Percentiles rank a stretch among this genome's conserved stretches.
phyloP scores from a whole-genome alignment of 2,329 filamentous ascomycete species.

The Xylaria sp. region DNA sequence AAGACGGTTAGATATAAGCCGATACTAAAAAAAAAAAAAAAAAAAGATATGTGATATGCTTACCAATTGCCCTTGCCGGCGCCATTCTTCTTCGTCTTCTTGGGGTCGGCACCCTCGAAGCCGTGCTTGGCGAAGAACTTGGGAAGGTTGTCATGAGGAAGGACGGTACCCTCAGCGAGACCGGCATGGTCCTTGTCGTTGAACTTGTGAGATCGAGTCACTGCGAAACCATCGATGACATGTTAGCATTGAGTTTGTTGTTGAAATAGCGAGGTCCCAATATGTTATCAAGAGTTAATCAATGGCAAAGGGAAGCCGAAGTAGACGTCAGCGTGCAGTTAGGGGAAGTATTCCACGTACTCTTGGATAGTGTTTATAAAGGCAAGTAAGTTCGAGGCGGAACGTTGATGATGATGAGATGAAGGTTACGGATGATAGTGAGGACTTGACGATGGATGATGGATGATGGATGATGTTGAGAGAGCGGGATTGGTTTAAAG shows the following conservation, averaged over 20 bases:
- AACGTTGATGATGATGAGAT: constrained; percentile 14
- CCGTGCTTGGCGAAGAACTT: constrained; percentile 94
- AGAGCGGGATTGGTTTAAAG: neutral
- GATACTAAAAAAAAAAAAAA: neutral
- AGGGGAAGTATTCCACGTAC: constrained; percentile 21
- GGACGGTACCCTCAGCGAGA: constrained; percentile 77
- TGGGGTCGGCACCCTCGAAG: constrained; percentile 82
- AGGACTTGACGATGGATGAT: constrained; percentile 17
- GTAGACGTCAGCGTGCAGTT: neutral
- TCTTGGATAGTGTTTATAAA: constrained; percentile 20
- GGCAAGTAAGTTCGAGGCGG: neutral
- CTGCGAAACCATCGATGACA: constrained; percentile 57
- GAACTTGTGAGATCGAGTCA: constrained; percentile 98
- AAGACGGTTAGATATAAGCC: constrained; percentile 10
- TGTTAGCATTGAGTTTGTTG: constrained; percentile 19
- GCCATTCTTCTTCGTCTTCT: constrained; percentile 97
- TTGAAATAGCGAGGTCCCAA: neutral
- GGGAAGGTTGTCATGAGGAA: constrained; percentile 79
- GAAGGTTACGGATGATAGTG: constrained; percentile 6
- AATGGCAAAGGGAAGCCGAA: constrained; percentile 1
- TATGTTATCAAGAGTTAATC: neutral
- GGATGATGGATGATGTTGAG: constrained; percentile 15
- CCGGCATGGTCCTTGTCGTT: constrained; percentile 92
- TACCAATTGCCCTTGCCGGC: constrained; percentile 95
- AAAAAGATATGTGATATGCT: constrained; percentile 49